Evolutionary conservation across 1,284 basidiomycete species (phyloP).

Genomic region (Microbotryum silenes-acaulis): DNA sequence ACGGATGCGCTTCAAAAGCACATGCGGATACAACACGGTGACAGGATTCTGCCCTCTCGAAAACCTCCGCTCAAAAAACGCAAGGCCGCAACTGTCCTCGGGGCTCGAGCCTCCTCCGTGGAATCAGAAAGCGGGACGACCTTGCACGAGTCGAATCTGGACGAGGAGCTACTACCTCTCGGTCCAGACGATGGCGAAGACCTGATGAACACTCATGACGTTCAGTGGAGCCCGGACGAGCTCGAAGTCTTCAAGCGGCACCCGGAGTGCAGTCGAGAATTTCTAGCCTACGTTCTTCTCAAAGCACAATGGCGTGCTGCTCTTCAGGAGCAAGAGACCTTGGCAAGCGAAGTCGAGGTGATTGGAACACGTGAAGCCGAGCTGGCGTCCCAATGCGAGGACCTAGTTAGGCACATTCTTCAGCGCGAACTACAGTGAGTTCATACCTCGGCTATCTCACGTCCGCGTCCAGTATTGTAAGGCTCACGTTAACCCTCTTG

Average conservation of each 20-base stretch:
- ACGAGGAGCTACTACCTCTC: neutral
- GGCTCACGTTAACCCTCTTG: neutral
- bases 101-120: conserved; percentile 5
- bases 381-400: conserved; percentile 53
- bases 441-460: neutral
- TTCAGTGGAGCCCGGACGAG: conserved; percentile 47
- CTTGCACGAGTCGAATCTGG: conserved; percentile 2
- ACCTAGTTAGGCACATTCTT: conserved; percentile 48
- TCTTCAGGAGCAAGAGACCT: conserved; percentile 53
- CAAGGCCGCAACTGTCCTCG: conserved; percentile 9
- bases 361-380: conserved; percentile 50
- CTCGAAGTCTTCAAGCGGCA: conserved; percentile 15
- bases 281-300: conserved; percentile 56
- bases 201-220: conserved; percentile 50
- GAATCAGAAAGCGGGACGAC: conserved; percentile 15
- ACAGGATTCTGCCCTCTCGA: conserved; percentile 13
- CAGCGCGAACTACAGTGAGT: conserved; percentile 35
- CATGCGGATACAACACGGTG: conserved; percentile 71
- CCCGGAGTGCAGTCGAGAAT: conserved; percentile 11
- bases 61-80: conserved; percentile 14
- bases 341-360: conserved; percentile 56
- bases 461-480: neutral
- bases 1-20: conserved; percentile 86
- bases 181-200: conserved; percentile 23
- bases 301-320: conserved; percentile 64